Base-by-base conservation (phyloP, 164 flowering plant genomes). In the Warburgia ugandensis region DNA sequence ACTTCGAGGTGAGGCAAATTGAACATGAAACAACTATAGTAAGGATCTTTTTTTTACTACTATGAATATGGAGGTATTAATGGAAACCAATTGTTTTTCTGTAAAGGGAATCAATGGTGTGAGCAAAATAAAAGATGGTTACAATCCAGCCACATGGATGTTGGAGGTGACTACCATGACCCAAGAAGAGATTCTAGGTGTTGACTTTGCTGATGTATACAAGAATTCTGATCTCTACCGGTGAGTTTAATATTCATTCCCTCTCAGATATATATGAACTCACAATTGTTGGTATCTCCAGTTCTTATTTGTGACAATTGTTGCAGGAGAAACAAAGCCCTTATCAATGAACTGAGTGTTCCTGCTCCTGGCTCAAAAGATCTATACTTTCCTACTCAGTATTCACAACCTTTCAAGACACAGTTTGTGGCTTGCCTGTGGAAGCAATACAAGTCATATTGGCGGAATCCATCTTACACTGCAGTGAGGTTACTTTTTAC, bases 91-190 rank as follows among this genome's bases (percentile, higher is more conserved):
- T 36, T 35, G 2, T 10, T 26, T 35, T 13, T n/a, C n/a, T 43
- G 3, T 53, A 3, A 48, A 73, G 77, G 72, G 47, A 26, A 42
- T 73, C 39, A 39, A 62, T 40, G 78, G 78, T 58, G 61, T 74
- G 28, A 27, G 44, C 48, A 74, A 53, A 39, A 70, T 70, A 28
- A 70, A 56, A 38, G 73, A 70, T 19, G 70, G 70, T n/a, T 65
- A 70, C 44, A 74, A 74, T 45, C 78, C 78, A 1, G 78, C 78
- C 43, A 70, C 78, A n/a, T 74, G 78, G 78, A 68, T 74, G 78
- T 30, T 74, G 60, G 78, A 74, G 55, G 60, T 68, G 27, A 68
- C 68, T 27, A 32, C 66, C 0, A 29, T 44, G 14, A 66, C 66
- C 28, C 71, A 74, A 54, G 78, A 74, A 41, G 63, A 31, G 20